Conservation (phyloP, 2,329 filamentous ascomycete genomes). For the Aspergillus spinulosporus region DNA sequence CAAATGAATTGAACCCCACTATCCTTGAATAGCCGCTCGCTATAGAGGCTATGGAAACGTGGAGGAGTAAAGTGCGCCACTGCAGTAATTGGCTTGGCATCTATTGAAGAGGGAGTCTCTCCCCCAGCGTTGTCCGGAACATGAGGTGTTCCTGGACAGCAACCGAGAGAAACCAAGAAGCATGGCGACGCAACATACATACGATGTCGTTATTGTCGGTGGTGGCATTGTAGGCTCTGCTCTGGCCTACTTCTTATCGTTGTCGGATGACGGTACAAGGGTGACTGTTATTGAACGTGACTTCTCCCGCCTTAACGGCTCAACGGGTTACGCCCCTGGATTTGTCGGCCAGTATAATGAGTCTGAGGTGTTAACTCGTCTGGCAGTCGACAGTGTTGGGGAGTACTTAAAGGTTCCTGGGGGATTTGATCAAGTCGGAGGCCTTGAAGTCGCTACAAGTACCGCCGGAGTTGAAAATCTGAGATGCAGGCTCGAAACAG, state of each 20-base stretch:
- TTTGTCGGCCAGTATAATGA: conserved; percentile 40
- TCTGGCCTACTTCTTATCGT: conserved; percentile 34
- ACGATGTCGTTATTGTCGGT: conserved; percentile 29
- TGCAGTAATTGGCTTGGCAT: not conserved
- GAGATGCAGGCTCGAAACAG: conserved; percentile 21
- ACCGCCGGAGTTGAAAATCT: conserved; percentile 22
- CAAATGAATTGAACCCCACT: too few species aligned
- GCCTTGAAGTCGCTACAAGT: conserved; percentile 29
- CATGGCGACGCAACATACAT: not conserved
- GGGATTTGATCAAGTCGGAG: conserved; percentile 30
- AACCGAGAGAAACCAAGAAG: too few species aligned
- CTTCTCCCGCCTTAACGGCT: conserved; percentile 28
- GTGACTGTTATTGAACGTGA: conserved; percentile 32
- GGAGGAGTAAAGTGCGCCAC: not conserved
- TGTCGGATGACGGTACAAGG: conserved; percentile 16
- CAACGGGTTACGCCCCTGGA: conserved; percentile 37
- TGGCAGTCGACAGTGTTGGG: conserved; percentile 33
- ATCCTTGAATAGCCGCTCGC: conserved; percentile 3
- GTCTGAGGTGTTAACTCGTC: conserved; percentile 30
- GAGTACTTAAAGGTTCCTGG: conserved; percentile 32
- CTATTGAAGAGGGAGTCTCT: not conserved
- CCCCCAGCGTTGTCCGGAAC: not conserved
- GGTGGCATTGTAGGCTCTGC: conserved; percentile 39
- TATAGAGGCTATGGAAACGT: not conserved
- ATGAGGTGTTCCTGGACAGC: not conserved